Percentiles rank a stretch among this genome's conserved stretches.
Conservation (phyloP, 2,329 filamentous ascomycete genomes). For the Lasiodiplodia citricola region DNA sequence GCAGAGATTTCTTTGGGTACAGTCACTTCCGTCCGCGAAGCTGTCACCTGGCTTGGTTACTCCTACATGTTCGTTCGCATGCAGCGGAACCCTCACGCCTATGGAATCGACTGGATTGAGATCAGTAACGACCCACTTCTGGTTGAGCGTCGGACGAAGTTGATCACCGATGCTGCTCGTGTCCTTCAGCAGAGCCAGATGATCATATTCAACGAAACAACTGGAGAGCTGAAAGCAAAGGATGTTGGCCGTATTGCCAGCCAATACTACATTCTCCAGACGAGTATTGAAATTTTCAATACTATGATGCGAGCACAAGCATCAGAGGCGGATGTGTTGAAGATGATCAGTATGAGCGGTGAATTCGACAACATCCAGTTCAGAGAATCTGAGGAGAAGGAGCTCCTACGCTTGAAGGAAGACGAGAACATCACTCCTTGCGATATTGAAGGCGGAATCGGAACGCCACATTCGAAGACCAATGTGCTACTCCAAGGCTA, state of each 20-base stretch:
- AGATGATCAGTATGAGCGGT: conserved; percentile 96
- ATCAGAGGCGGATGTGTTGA: conserved; percentile 88
- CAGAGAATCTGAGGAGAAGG: conserved; percentile 86
- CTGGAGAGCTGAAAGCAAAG: conserved; percentile 90
- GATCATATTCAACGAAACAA: conserved; percentile 97
- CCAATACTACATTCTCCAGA: conserved; percentile 94
- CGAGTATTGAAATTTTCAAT: conserved; percentile 95
- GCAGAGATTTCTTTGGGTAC: conserved; percentile 93
- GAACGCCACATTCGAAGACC: conserved; percentile 82
- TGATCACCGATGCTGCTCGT: conserved; percentile 86
- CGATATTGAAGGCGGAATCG: conserved; percentile 72
- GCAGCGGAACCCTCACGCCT: conserved; percentile 87
- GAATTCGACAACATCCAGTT: conserved; percentile 98
- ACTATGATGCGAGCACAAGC: conserved; percentile 85
- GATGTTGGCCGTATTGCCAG: conserved; percentile 96
- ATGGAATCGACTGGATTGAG: conserved; percentile 95
- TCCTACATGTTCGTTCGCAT: conserved; percentile 98
- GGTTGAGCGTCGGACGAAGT: conserved; percentile 80
- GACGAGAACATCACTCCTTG: conserved; percentile 70
- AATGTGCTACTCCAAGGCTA: conserved; percentile 95
- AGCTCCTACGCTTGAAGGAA: conserved; percentile 75
- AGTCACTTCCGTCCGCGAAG: conserved; percentile 91
- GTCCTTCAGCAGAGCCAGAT: conserved; percentile 93
- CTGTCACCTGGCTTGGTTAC: conserved; percentile 96
- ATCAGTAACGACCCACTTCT: conserved; percentile 85